Evolutionary conservation across 768 basidiomycete species (phyloP).

Genomic region (Lactarius trivialis): DNA sequence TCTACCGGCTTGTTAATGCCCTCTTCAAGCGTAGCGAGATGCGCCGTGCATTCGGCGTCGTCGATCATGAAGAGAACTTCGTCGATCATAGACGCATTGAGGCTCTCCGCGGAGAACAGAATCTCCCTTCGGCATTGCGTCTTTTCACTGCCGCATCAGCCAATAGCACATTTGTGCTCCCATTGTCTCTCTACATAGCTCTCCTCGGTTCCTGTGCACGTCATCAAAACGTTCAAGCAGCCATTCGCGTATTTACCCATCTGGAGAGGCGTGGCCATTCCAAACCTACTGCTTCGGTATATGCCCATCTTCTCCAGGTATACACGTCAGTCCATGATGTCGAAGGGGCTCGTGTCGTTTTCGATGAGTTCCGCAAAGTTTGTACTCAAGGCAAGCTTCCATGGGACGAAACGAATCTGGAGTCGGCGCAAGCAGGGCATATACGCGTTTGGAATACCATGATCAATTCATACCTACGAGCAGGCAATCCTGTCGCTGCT

Average conservation of each 20-base stretch:
- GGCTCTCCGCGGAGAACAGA: conserved; percentile 54
- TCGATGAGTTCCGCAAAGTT: conserved; percentile 49
- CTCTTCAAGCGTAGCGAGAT: conserved; percentile 32
- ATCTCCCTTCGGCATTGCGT: conserved; percentile 62
- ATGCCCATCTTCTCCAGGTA: conserved; percentile 49
- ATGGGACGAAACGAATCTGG: conserved; percentile 26
- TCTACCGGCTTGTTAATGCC: conserved; percentile 37
- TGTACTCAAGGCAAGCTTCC: conserved; percentile 35
- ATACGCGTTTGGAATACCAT: conserved; percentile 65
- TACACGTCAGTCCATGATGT: conserved; percentile 50
- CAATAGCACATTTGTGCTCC: conserved; percentile 32
- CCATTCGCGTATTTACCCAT: conserved; percentile 59
- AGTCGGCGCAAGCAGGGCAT: conserved; percentile 29
- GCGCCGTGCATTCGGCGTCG: conserved; percentile 34
- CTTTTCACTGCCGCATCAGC: conserved; percentile 59
- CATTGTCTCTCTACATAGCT: conserved; percentile 38
- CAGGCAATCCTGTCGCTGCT: conserved; percentile 54
- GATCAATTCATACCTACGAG: conserved; percentile 67
- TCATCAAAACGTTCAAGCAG: conserved; percentile 51
- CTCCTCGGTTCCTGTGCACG: conserved; percentile 59
- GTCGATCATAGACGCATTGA: conserved; percentile 37
- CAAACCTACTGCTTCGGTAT: conserved; percentile 35
- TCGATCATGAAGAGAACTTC: conserved; percentile 28
- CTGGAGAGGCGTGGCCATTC: conserved; percentile 41
- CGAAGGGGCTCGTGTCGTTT: conserved; percentile 49